A percentile compares a stretch with the other conserved stretches of the same genome.
These are phyloP conservation scores for Annona cherimola DNA, from an alignment of 164 flowering plant genomes.

Conservation along the genomic window DNA sequence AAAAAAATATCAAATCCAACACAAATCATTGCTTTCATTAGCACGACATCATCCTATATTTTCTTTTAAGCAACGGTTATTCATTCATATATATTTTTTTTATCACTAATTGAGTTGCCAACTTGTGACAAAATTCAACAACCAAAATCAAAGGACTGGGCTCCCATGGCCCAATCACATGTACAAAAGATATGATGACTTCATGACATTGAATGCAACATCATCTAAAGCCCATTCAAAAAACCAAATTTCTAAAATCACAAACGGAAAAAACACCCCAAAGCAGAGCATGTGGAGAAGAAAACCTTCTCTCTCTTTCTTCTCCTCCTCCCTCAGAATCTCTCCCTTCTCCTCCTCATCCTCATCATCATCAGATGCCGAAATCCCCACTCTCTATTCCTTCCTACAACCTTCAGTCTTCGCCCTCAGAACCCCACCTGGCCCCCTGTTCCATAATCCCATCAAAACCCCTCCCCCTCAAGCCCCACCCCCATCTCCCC, in stretches of 20 bases:
- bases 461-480: conserved; percentile 14
- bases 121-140: no score
- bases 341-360: conserved; percentile 32
- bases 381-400: conserved; percentile 57
- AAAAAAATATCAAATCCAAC: no score
- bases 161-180: no score
- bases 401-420: conserved; percentile 82
- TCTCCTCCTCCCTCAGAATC: conserved; percentile 14
- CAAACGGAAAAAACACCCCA: not conserved
- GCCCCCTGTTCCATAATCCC: conserved; percentile 9
- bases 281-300: conserved; percentile 38
- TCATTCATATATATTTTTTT: no score
- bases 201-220: no score
- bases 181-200: no score
- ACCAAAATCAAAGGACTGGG: no score
- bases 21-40: no score
- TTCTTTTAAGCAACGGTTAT: no score
- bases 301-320: not conserved
- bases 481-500: conserved; percentile 19
- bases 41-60: no score
- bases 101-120: no score
- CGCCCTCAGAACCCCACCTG: conserved; percentile 24
- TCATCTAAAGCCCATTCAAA: no score
- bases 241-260: not conserved
- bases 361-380: conserved; percentile 15